phyloP scores from a whole-genome alignment of 257 asterid species.

The Solanum tarijense region DNA sequence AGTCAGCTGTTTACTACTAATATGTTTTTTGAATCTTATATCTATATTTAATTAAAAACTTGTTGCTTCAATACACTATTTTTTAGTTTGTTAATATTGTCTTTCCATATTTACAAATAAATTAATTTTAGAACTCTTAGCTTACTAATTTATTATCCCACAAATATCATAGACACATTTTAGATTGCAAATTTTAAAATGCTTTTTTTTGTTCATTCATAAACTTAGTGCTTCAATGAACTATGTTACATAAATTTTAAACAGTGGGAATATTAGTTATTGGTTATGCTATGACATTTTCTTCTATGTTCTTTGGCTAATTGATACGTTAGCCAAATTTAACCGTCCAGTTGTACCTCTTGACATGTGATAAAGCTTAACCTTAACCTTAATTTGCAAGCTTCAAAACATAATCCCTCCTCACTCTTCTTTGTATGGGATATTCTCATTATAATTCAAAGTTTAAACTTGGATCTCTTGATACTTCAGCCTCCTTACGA shows the following conservation, averaged over 20 bases:
- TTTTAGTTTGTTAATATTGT: background rate
- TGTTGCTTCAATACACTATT: background rate
- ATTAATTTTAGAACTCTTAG: background rate
- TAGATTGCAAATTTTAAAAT: background rate
- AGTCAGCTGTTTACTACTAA: background rate
- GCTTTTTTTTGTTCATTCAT: too few relatives aligned
- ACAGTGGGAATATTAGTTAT: background rate
- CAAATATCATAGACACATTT: accelerated
- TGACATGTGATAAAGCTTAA: background rate
- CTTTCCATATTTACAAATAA: too few relatives aligned
- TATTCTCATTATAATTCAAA: background rate
- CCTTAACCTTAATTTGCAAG: background rate
- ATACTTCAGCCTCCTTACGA: background rate
- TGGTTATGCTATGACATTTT: background rate
- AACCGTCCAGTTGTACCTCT: background rate
- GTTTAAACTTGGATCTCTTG: background rate
- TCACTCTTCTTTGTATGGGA: background rate
- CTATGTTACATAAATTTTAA: background rate
- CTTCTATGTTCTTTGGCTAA: background rate
- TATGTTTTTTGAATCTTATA: too few relatives aligned
- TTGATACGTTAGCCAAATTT: background rate
- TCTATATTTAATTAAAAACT: too few relatives aligned
- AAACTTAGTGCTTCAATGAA: background rate
- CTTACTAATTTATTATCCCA: too few relatives aligned
- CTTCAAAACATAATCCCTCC: background rate